These are phyloP conservation scores for Exophiala sp. DNA, from an alignment of 2,329 filamentous ascomycete species.

Conservation along the genomic window DNA sequence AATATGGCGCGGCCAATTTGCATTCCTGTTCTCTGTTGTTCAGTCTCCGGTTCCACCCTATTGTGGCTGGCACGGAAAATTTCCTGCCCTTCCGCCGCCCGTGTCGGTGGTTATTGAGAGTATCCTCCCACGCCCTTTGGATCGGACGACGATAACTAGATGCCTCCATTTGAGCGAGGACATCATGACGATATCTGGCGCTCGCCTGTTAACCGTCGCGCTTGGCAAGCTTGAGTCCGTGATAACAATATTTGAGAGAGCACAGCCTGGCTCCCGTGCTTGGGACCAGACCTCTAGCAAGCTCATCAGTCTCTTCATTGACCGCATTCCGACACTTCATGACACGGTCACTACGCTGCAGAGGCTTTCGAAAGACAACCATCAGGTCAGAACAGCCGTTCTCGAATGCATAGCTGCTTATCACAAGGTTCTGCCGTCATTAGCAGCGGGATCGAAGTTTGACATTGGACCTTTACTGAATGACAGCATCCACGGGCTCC, in stretches of 20 bases:
- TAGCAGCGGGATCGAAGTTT: constrained; percentile 79
- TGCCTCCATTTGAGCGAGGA: constrained; percentile 76
- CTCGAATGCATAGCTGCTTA: constrained; percentile 78
- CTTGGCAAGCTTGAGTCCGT: constrained; percentile 72
- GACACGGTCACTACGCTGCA: constrained; percentile 74
- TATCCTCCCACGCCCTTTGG: constrained; percentile 78
- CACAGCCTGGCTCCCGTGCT: constrained; percentile 43
- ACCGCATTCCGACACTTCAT: constrained; percentile 76
- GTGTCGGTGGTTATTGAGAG: constrained; percentile 77
- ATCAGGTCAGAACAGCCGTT: constrained; percentile 73
- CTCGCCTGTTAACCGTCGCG: constrained; percentile 72
- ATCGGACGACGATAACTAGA: constrained; percentile 71
- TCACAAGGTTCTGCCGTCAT: constrained; percentile 74
- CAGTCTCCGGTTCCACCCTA: constrained; percentile 66
- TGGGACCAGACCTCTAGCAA: constrained; percentile 69
- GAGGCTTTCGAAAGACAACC: constrained; percentile 62
- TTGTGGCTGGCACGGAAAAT: constrained; percentile 63
- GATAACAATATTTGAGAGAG: constrained; percentile 57
- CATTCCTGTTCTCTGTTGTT: constrained; percentile 79
- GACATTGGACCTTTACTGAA: constrained; percentile 78
- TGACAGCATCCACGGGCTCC: constrained; percentile 61
- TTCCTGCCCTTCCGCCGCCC: constrained; percentile 69
- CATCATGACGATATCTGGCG: constrained; percentile 78
- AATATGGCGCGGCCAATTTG: constrained; percentile 91
- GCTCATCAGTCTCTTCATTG: constrained; percentile 70